Conservation (phyloP, 2,329 filamentous ascomycete genomes). For the Fusarium sp. region DNA sequence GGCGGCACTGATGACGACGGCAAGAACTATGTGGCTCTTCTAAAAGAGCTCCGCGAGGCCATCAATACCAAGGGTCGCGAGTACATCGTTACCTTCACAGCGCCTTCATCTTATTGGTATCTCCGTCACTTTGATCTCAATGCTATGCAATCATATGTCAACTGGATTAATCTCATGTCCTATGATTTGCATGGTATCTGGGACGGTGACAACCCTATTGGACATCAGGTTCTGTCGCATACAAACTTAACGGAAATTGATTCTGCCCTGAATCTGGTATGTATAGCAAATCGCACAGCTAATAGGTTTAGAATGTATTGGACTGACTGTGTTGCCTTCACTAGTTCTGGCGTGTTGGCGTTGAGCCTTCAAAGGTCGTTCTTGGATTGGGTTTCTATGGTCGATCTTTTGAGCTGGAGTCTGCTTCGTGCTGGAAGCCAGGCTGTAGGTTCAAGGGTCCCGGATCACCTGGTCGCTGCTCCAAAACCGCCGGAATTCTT, state of each 20-base stretch:
- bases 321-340: no score
- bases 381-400: neutral
- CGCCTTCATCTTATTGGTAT: constrained; percentile 49
- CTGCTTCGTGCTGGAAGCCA: neutral
- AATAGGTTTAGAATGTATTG: no score
- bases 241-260: constrained; percentile 63
- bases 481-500: neutral
- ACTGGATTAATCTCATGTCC: constrained; percentile 58
- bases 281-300: neutral
- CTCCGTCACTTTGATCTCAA: constrained; percentile 43
- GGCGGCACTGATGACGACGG: constrained; percentile 39
- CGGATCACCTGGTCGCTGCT: neutral
- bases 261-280: neutral
- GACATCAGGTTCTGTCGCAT: constrained; percentile 53
- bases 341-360: neutral
- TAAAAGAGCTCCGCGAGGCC: neutral
- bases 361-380: neutral
- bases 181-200: constrained; percentile 60
- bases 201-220: constrained; percentile 53
- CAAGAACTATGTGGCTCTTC: constrained; percentile 21
- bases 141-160: constrained; percentile 36
- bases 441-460: neutral
- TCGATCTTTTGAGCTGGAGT: neutral
- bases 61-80: neutral
- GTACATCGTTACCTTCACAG: constrained; percentile 36